phyloP scores from a whole-genome alignment of 768 basidiomycete genomes.

The Hebeloma cylindrosporum region DNA sequence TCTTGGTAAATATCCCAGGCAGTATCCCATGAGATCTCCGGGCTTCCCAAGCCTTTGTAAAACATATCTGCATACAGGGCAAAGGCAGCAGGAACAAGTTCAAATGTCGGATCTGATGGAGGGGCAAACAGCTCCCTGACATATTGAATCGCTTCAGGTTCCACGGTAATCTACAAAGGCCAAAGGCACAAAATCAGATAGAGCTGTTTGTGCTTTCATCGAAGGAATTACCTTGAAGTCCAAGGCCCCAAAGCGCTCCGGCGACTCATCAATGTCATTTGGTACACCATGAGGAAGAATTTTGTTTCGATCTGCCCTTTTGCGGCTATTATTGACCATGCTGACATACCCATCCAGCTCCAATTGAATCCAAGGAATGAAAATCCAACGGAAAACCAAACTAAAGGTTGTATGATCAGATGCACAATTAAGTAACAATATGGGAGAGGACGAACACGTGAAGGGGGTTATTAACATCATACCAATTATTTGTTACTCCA shows the following conservation, averaged over 20 bases:
- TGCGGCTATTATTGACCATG: slow-evolving; percentile 21
- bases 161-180: slow-evolving; percentile 16
- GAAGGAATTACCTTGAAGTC: slow-evolving; percentile 29
- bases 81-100: slow-evolving; percentile 11
- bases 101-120: slow-evolving; percentile 10
- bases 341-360: slow-evolving; percentile 33
- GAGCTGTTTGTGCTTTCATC: too few relatives aligned
- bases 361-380: slow-evolving; percentile 40
- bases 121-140: slow-evolving; percentile 6
- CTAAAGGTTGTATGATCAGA: too few relatives aligned
- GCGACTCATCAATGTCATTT: slow-evolving; percentile 28
- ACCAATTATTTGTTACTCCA: slow-evolving; percentile 23
- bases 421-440: too few relatives aligned
- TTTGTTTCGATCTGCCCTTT: slow-evolving; percentile 33
- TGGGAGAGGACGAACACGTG: slow-evolving; percentile 2
- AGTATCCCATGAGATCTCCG: neutral
- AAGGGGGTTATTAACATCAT: slow-evolving; percentile 5
- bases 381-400: slow-evolving; percentile 40
- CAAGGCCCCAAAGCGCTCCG: slow-evolving; percentile 24
- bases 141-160: slow-evolving; percentile 1
- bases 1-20: slow-evolving; percentile 13
- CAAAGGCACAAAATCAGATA: too few relatives aligned
- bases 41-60: slow-evolving; percentile 9
- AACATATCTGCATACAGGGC: neutral
- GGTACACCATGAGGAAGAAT: slow-evolving; percentile 41